Evolutionary conservation across 2,329 filamentous ascomycete species (phyloP), one percentile per base, ranked within the genome.

Genomic region (Alternaria sp.): DNA sequence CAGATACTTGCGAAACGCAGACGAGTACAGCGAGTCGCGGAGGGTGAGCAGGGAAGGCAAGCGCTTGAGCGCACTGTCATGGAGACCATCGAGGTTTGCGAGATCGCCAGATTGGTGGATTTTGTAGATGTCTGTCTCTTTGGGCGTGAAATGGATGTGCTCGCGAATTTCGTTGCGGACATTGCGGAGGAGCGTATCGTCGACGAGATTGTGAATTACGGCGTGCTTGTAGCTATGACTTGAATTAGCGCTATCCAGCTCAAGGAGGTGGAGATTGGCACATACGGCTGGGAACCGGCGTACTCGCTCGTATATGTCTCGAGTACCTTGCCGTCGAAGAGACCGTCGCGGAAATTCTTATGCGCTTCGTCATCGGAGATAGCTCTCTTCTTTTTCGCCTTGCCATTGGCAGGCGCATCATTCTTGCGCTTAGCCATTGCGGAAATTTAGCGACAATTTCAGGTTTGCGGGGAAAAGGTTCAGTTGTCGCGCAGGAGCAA

Each of bases 121-220:
- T 81, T 96, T 97, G 87, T 99, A 99, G 72, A 99, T 99, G 79
- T 99, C 95, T 49, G 95, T 99, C 81, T 99, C 95, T 80, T 99
- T 99, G 71, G 94, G 94, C 12, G 95, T 97, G 82, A 99, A 99
- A 69, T 92, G 90, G 69, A 99, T 92, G 76, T 97, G 94, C 69
- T 91, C 86, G 79, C 90, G 90, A 79, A 98, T 94, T 82, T 99
- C 95, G 74, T 86, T 82, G 76, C 95, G 93, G 61, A 99, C 95
- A 57, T 87, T 85, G 73, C 94, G 94, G 48, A 99, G 87, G 18
- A 99, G 89, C 49, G 84, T 80, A 71, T 94, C 90, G 80, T 95
- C 85, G 77, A 98, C 90, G 44, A 99, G 84, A 55, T 87, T 84
- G 69, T 89, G 85, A 75, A 99, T 97, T 53, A 99, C 94, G 70